Evolutionary conservation across 2,329 filamentous ascomycete genomes (phyloP), one percentile per base, ranked within the genome.

Genomic region (Alternaria triticina): DNA sequence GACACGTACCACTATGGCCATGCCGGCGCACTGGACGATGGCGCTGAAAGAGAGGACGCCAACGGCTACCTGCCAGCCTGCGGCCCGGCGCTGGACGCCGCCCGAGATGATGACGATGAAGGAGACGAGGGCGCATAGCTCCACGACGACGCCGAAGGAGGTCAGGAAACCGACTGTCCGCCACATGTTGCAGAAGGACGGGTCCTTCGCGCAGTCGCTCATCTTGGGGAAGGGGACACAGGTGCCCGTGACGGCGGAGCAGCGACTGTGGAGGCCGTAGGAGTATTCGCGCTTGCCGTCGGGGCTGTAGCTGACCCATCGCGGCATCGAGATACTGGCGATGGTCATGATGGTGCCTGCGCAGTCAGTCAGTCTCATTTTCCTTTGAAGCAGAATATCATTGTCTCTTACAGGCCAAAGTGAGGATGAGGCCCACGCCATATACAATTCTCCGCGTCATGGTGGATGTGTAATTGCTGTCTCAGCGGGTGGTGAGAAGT

Each of bases 151-250:
- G 8, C 91, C 87, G 72, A 97, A 92, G 56, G 90, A 92, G 83
- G 97, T 93, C 68, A 97, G 82, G 81, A 97, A 98, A 23, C 92
- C 94, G 36, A 93, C 89, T 25, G 89, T 93, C 62, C 92, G 88
- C 95, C 95, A 99, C 86, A 96, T 91, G 72, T 89, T 91, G 84
- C 96, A 98, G 82, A 98, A 97, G 74, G 88, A 86, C 70, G 90
- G 87, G 56, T 88, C 86, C 70, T 85, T 86, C 59, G 83, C 82
- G 80, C 92, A 95, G 77, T 93, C 89, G 60, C 87, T 84, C 57
- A 86, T 82, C 67, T 86, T 84, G 4, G 93, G 93, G 79, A 94
- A 96, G 30, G 83, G 81, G 23, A 84, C 83, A 79, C 91, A 94
- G 66, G 78, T 78, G 54, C 88, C 84, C 47, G 87, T 87, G 61